Evolutionary conservation across 2,329 filamentous ascomycete species (phyloP).

Genomic region (Aspergillus sp.): DNA sequence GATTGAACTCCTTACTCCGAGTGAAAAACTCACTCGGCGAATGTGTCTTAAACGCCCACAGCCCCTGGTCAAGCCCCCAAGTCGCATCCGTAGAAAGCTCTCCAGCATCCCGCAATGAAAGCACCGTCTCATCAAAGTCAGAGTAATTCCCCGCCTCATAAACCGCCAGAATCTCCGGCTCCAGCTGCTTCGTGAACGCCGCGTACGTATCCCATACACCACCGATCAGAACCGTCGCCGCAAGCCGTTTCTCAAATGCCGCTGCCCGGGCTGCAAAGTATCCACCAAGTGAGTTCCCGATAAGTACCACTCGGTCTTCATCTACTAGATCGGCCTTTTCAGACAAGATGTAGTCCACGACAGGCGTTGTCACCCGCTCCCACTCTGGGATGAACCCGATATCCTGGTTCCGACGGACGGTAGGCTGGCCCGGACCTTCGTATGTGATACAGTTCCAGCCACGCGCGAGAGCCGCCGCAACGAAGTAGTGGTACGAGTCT

Average conservation of each 20-base stretch:
- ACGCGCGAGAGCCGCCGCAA: constrained; percentile 36
- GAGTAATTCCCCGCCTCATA: neutral
- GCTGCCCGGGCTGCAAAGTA: neutral
- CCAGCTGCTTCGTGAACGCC: neutral
- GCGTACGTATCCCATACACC: neutral
- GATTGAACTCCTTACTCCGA: neutral
- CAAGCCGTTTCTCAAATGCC: neutral
- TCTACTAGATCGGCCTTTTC: neutral
- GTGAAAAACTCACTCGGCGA: neutral
- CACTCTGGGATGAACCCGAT: constrained; percentile 48
- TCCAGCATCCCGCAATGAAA: neutral
- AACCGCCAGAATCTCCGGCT: neutral
- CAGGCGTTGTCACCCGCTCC: constrained; percentile 42
- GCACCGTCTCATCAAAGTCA: neutral
- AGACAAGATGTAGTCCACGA: constrained; percentile 37
- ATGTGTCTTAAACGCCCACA: neutral
- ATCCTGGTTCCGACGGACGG: constrained; percentile 41
- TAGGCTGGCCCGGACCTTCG: constrained; percentile 50
- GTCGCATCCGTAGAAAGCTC: neutral
- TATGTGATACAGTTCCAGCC: constrained; percentile 49
- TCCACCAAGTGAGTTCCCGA: neutral
- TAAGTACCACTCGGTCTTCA: neutral
- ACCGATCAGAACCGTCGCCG: neutral
- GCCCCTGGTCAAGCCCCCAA: neutral
- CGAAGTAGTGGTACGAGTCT: constrained; percentile 43